These are phyloP conservation scores for Gloeostereum incarnatum DNA, from an alignment of 768 basidiomycete genomes.

Conservation along the genomic window DNA sequence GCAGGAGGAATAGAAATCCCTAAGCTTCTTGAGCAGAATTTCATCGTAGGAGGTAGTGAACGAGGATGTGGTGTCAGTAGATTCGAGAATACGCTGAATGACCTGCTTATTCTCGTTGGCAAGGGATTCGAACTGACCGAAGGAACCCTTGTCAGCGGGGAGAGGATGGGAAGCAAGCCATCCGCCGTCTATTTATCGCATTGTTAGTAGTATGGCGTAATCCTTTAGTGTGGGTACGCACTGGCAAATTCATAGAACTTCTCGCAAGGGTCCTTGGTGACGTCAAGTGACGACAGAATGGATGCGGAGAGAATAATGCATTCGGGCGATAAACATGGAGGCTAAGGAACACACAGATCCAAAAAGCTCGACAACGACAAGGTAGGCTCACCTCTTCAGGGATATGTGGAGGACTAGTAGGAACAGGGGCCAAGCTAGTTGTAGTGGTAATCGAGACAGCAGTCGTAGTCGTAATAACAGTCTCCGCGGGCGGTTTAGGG, in stretches of 20 bases:
- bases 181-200: constrained; percentile 76
- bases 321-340: constrained; percentile 62
- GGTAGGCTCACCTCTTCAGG: constrained; percentile 38
- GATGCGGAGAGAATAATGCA: constrained; percentile 81
- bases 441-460: constrained; percentile 30
- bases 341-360: constrained; percentile 23
- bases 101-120: constrained; percentile 57
- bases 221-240: constrained; percentile 29
- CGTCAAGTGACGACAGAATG: constrained; percentile 75
- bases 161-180: constrained; percentile 81
- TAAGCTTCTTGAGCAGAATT: constrained; percentile 53
- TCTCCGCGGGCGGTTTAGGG: constrained; percentile 19
- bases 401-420: constrained; percentile 36
- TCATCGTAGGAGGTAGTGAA: constrained; percentile 35
- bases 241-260: constrained; percentile 92
- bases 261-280: constrained; percentile 84
- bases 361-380: constrained; percentile 5
- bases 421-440: constrained; percentile 36
- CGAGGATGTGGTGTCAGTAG: constrained; percentile 23
- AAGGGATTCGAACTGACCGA: constrained; percentile 65
- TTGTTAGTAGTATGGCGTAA: neutral
- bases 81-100: constrained; percentile 63
- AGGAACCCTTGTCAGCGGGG: constrained; percentile 74
- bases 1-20: constrained; percentile 73
- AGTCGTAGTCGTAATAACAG: constrained; percentile 30